Percentiles rank a stretch among this genome's conserved stretches.
These are phyloP conservation scores for sweet orange (Citrus sinensis) DNA, from an alignment of 345 rosid genomes.

Conservation along the genomic window DNA sequence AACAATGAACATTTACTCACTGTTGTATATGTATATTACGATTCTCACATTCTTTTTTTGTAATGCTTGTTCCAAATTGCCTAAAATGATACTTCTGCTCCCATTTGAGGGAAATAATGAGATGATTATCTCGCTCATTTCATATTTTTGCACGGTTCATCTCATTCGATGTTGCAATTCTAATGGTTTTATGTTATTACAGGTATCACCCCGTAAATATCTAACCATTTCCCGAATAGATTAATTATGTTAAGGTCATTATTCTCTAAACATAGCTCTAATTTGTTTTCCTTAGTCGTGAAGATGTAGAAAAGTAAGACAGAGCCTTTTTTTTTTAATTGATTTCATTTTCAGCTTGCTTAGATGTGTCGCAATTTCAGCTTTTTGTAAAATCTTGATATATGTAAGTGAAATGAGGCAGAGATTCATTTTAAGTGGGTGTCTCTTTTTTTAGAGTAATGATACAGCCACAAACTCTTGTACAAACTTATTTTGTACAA, in stretches of 20 bases:
- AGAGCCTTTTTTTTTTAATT: neutral
- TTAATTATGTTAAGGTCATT: neutral
- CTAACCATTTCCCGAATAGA: neutral
- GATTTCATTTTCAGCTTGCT: neutral
- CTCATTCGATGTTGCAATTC: neutral
- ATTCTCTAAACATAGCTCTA: neutral
- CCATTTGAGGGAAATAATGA: neutral
- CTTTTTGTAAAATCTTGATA: neutral
- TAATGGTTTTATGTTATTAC: neutral
- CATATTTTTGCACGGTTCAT: no score
- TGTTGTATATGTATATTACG: neutral
- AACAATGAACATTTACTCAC: neutral
- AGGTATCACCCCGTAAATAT: no score
- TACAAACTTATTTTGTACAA: no score
- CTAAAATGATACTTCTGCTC: no score
- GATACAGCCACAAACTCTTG: no score
- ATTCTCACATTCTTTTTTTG: neutral
- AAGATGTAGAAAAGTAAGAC: neutral
- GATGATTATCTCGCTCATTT: neutral
- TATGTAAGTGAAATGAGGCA: neutral
- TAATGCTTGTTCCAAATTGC: neutral
- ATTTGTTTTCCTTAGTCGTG: neutral
- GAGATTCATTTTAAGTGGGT: neutral
- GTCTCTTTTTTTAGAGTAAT: neutral
- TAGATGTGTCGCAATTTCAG: neutral